A percentile compares a stretch with the other conserved stretches of the same genome.
Evolutionary conservation across 805 yeast species (phyloP).

Genomic region (Starmerella apis): DNA sequence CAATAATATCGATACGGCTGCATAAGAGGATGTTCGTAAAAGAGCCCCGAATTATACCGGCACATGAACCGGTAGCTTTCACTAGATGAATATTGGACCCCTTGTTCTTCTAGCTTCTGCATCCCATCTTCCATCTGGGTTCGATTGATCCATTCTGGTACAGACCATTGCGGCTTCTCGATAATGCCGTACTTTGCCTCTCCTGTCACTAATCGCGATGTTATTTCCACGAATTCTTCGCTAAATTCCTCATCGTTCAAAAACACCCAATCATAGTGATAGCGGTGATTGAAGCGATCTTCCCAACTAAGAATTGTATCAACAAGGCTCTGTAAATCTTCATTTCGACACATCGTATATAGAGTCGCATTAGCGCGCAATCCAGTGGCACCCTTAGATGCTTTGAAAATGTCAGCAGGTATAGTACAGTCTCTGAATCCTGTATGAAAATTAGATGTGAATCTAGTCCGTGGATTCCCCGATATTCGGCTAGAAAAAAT

Average conservation of each 20-base stretch:
- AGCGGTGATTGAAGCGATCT: constrained; percentile 88
- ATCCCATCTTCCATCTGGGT: constrained; percentile 47
- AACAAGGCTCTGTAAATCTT: constrained; percentile 67
- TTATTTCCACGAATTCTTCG: constrained; percentile 48
- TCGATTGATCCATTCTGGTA: constrained; percentile 41
- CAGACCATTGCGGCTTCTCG: constrained; percentile 55
- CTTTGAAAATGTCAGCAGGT: not conserved
- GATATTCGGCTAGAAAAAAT: not conserved
- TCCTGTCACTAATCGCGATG: constrained; percentile 46
- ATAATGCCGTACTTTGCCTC: constrained; percentile 64
- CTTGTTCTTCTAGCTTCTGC: constrained; percentile 71
- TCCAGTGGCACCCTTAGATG: not conserved
- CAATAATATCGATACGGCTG: constrained; percentile 78
- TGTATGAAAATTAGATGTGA: not conserved
- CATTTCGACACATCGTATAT: constrained; percentile 72
- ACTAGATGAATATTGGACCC: constrained; percentile 70
- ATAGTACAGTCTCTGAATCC: not conserved
- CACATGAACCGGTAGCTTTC: constrained; percentile 91
- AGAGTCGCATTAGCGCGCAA: constrained; percentile 63
- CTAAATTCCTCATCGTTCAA: constrained; percentile 72
- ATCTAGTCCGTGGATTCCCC: not conserved
- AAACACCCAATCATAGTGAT: constrained; percentile 82
- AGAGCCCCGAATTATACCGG: constrained; percentile 73
- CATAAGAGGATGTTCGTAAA: constrained; percentile 70
- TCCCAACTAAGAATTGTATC: constrained; percentile 66